Base-by-base conservation (phyloP, 1,284 basidiomycete genomes). In the Cutaneotrichosporon sp. region DNA sequence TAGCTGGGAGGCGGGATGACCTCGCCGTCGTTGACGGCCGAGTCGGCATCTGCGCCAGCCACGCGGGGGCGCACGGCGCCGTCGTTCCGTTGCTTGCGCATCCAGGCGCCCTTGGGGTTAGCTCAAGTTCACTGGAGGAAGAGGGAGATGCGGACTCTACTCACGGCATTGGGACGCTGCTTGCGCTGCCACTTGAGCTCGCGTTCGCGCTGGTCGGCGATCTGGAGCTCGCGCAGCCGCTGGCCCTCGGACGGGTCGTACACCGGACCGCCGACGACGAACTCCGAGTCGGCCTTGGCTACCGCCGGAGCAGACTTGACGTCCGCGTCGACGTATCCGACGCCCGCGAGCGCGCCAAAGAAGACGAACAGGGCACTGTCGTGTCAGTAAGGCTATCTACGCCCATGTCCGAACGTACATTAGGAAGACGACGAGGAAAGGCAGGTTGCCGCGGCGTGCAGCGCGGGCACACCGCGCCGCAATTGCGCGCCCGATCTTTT, bases 111-210 rank as follows among this genome's bases (percentile, higher is more conserved):
- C 70, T 73, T 7, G 55, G 14, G 38, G n/a, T 46, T n/a, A 39
- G 46, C 36, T 37, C 30, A 10, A 20, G 17, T n/a, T n/a, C n/a
- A n/a, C n/a, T n/a, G n/a, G n/a, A n/a, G n/a, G n/a, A n/a, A n/a
- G n/a, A n/a, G 12, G 13, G 41, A 21, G 36, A 15, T 15, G 23
- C n/a, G 9, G 17, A 15, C 30, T 30, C 23, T 4, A 58, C 73
- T 69, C 62, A 75, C 73, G 53, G 73, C 70, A 49, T 72, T 67
- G n/a, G 73, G 73, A 38, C 74, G 57, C 56, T 65, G 68, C 58
- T 68, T 69, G 55, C 53, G 69, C 10, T 53, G 61, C 73, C 72
- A 74, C 39, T 56, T 39, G 42, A 67, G 55, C 57, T 74, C 74
- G 23, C 71, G 52, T 23, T 64, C 62, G 18, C 65, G 63, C 58